Evolutionary conservation across 2,329 filamentous ascomycete genomes (phyloP).

Genomic region (Ophiostoma ips): DNA sequence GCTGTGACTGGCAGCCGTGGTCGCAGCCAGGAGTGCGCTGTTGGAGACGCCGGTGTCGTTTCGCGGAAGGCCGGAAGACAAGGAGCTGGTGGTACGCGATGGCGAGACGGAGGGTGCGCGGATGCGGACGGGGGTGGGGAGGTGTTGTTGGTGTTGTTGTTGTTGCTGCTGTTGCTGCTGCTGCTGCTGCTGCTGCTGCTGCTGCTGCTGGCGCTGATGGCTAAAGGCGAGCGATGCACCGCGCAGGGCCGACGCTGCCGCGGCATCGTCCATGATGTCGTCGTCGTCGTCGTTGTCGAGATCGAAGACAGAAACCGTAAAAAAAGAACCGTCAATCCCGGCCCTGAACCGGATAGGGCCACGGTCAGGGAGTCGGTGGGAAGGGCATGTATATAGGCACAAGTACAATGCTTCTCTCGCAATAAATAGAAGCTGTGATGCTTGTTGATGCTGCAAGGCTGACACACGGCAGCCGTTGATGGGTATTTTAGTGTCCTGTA

Average conservation of each 20-base stretch:
- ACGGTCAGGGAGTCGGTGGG: neutral
- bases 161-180: neutral
- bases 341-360: neutral
- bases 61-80: neutral
- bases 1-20: constrained; percentile 23
- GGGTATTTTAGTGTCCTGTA: neutral
- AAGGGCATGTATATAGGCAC: constrained; percentile 1
- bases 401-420: no score
- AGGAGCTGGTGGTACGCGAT: constrained; percentile 9
- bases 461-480: neutral
- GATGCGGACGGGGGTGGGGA: constrained; percentile 1
- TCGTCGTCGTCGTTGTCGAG: neutral
- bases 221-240: constrained; percentile 43
- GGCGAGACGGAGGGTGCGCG: constrained; percentile 10
- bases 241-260: constrained; percentile 25
- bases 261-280: constrained; percentile 15
- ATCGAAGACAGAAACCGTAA: no score
- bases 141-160: neutral
- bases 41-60: neutral
- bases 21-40: constrained; percentile 30
- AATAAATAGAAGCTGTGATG: no score
- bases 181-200: neutral
- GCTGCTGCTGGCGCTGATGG: constrained; percentile 15
- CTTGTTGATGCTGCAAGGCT: constrained; percentile 5
- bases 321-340: neutral